Base-by-base conservation (phyloP, 2,329 filamentous ascomycete genomes). In the Sclerotiophoma versabilis region DNA sequence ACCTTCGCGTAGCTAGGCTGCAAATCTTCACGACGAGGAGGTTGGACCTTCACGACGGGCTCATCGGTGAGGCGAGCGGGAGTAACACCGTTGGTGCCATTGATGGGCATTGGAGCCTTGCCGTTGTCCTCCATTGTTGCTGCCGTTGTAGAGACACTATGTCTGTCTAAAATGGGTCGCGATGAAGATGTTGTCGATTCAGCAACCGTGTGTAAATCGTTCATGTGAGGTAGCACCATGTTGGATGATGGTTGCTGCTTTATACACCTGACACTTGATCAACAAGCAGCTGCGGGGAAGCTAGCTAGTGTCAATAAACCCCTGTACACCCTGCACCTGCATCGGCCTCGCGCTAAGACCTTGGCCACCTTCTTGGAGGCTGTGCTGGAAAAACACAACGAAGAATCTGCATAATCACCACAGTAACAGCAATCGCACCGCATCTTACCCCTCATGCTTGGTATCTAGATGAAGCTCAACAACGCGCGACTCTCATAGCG, bases 11-110 rank as follows among this genome's bases (percentile, higher is more conserved):
- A 95, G 71, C 84, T 90, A 52, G 87, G 87, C 78, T 96, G 92
- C 10, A 98, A 83, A 70, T 97, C 93, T 64, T 92, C 90, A 66
- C 87, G 83, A 56, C 86, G 85, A 14, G 93, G 91, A 19, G 91
- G 93, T 71, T 93, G 84, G 41, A 97, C 92, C 51, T 81, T 80
- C 62, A 82, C 71, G 44, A 81, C 65, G 9, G 74, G 72, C 11
- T 72, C 72, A 14, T 65, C 58, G 12, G 36, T 2, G 25, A 20
- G 30, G 41, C 37, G 48, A 22, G 45, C 38, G 17, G 58, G 26
- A 14, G 58, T 23, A 15, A 52, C 49, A n/a, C 59, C 55, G 41
- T 63, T 62, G 22, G 32, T 48, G 26, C 59, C 59, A 37, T 62
- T 64, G 32, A 53, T 20, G 10, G 64, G 60, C 50, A 63, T 38